Evolutionary conservation across 2,329 filamentous ascomycete genomes (phyloP).

Genomic region (Hypoxylon sp.): DNA sequence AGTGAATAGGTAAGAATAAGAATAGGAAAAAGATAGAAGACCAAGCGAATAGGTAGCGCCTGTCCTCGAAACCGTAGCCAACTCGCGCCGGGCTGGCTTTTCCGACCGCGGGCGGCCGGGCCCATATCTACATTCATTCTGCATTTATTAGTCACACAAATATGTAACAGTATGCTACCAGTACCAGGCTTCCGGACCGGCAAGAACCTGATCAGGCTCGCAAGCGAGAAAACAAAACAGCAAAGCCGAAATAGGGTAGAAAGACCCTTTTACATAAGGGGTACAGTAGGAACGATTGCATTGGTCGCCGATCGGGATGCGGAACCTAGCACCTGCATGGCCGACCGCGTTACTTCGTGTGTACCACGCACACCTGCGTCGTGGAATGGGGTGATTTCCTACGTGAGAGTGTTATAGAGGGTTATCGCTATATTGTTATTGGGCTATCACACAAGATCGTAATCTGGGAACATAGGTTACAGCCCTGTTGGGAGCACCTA

Average conservation of each 20-base stretch:
- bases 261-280: background rate
- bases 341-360: constrained; percentile 32
- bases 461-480: constrained; percentile 12
- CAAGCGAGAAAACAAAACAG: constrained; percentile 9
- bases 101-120: background rate
- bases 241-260: background rate
- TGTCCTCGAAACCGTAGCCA: background rate
- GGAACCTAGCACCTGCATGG: constrained; percentile 39
- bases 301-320: constrained; percentile 35
- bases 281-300: constrained; percentile 21
- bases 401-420: no score
- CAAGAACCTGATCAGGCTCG: constrained; percentile 6
- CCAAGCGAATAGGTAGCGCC: background rate
- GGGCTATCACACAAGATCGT: constrained; percentile 19
- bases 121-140: background rate
- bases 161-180: background rate
- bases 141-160: background rate
- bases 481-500: background rate
- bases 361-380: constrained; percentile 28
- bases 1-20: no score
- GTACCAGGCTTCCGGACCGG: constrained; percentile 7
- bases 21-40: background rate
- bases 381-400: constrained; percentile 33
- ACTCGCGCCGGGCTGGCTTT: constrained; percentile 6
- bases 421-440: constrained; percentile 10